These are phyloP conservation scores for Spathaspora arborariae DNA, from an alignment of 805 yeast genomes.

Conservation along the genomic window DNA sequence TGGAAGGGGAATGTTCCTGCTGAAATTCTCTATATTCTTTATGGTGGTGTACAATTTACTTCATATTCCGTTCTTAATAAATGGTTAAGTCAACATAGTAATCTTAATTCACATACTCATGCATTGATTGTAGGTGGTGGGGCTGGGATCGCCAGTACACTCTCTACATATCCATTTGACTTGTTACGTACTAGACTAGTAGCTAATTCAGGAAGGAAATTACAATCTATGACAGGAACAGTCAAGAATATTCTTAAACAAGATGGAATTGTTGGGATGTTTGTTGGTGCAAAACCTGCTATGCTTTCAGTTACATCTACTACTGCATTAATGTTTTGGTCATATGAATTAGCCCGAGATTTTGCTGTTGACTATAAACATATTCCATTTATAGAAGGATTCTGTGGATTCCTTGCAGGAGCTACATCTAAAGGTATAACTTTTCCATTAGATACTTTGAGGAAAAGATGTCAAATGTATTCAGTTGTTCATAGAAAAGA, in stretches of 20 bases:
- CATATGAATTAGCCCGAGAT: conserved; percentile 54
- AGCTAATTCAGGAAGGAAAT: conserved; percentile 45
- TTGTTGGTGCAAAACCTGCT: conserved; percentile 47
- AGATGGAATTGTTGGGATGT: conserved; percentile 45
- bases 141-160: conserved; percentile 74
- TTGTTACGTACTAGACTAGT: conserved; percentile 83
- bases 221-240: conserved; percentile 34
- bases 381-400: conserved; percentile 45
- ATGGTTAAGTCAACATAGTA: conserved; percentile 29
- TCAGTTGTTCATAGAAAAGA: conserved; percentile 12
- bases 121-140: conserved; percentile 64
- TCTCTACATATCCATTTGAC: conserved; percentile 84
- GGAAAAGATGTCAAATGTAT: conserved; percentile 71
- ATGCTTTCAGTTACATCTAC: conserved; percentile 63
- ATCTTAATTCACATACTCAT: conserved; percentile 35
- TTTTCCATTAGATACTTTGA: conserved; percentile 82
- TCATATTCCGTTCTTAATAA: conserved; percentile 57
- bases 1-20: conserved; percentile 99
- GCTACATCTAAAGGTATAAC: conserved; percentile 64
- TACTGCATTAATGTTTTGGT: conserved; percentile 72
- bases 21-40: conserved; percentile 73
- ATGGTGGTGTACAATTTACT: conserved; percentile 84
- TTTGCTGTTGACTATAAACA: conserved; percentile 19
- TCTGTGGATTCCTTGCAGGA: conserved; percentile 77
- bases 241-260: conserved; percentile 20